phyloP scores from a whole-genome alignment of 768 basidiomycete genomes.

The Amylocystis lapponica region DNA sequence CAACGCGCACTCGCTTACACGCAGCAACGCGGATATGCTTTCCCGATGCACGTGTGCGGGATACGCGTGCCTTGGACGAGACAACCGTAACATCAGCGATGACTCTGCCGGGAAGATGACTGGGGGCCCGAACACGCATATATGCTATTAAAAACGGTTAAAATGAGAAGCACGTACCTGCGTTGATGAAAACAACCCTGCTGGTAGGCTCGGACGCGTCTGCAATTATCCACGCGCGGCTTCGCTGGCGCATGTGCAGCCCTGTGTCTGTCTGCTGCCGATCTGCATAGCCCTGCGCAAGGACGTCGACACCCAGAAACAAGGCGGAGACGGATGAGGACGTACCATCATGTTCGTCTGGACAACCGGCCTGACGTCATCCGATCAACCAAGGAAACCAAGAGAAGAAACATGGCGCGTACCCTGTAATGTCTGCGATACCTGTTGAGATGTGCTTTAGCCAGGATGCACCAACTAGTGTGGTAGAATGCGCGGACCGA shows the following conservation, averaged over 20 bases:
- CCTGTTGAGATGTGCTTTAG: no score
- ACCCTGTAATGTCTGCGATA: constrained; percentile 74
- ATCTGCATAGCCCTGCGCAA: constrained; percentile 57
- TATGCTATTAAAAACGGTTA: no score
- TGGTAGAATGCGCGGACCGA: constrained; percentile 33
- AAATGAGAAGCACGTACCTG: no score
- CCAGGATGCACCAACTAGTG: constrained; percentile 1
- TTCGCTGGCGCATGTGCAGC: constrained; percentile 73
- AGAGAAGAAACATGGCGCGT: constrained; percentile 11
- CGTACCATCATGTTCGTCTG: constrained; percentile 81
- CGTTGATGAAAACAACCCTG: constrained; percentile 69
- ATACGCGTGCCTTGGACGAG: no score
- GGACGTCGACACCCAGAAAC: no score
- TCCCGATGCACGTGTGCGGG: no score
- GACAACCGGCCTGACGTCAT: constrained; percentile 53
- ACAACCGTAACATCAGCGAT: no score
- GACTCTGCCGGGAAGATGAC: no score
- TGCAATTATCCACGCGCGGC: constrained; percentile 71
- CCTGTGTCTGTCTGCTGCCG: constrained; percentile 65
- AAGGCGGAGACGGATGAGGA: no score
- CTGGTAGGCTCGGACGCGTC: constrained; percentile 50
- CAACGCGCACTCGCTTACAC: no score
- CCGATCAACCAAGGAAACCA: constrained; percentile 8
- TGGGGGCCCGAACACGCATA: no score
- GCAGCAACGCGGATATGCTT: no score